These are phyloP conservation scores for Nicotiana noctiflora DNA, from an alignment of 257 asterid genomes.

Conservation along the genomic window DNA sequence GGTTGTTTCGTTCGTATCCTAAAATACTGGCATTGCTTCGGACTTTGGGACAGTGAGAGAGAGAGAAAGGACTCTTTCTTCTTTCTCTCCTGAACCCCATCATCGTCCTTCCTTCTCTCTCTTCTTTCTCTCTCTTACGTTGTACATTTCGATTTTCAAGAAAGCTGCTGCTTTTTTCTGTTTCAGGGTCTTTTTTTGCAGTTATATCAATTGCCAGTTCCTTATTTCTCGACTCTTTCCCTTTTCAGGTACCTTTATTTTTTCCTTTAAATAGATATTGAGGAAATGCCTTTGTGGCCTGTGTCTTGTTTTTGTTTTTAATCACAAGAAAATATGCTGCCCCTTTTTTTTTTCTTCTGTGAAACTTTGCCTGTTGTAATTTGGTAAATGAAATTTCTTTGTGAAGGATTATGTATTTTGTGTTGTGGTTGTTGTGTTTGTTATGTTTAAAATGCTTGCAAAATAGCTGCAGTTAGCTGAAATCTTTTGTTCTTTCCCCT, in stretches of 20 bases:
- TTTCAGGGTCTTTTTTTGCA: slow-evolving; percentile 9
- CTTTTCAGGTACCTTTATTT: slow-evolving; percentile 25
- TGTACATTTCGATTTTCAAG: slow-evolving; percentile 32
- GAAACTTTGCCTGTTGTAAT: not conserved
- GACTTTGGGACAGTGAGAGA: slow-evolving; percentile 31
- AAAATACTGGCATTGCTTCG: slow-evolving; percentile 26
- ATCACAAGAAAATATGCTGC: not conserved
- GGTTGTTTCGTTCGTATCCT: not conserved
- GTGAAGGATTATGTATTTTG: not conserved
- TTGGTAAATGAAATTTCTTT: not conserved
- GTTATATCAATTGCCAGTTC: slow-evolving; percentile 12
- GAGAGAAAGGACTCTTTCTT: slow-evolving; percentile 11
- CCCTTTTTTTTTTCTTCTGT: not conserved
- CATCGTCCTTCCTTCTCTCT: not conserved
- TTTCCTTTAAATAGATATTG: not conserved
- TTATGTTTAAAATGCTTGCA: not conserved
- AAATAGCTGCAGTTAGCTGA: not conserved
- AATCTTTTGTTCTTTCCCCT: not conserved
- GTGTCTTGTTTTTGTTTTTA: not conserved
- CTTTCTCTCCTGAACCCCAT: not conserved
- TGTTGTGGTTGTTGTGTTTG: not conserved
- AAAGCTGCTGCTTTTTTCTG: slow-evolving; percentile 20
- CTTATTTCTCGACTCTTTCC: slow-evolving; percentile 9
- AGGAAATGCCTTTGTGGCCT: not conserved
- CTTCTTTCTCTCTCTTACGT: slow-evolving; percentile 21